Conservation (phyloP, 768 basidiomycete genomes). For the Phylloporus scabripes region DNA sequence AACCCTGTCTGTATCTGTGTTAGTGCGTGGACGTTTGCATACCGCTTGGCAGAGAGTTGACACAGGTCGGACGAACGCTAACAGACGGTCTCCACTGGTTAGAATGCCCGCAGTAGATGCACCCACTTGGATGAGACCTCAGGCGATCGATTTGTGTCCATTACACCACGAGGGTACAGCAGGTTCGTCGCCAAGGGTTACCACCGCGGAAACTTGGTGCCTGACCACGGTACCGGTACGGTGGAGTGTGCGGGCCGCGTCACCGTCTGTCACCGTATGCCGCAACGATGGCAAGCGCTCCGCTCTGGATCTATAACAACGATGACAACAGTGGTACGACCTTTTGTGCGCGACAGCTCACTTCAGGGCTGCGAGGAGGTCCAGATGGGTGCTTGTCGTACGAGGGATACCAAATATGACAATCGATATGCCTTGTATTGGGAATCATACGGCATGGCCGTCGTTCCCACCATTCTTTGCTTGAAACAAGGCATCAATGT, state of each 20-base stretch:
- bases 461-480: slow-evolving; percentile 11
- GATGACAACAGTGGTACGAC: not conserved
- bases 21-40: not conserved
- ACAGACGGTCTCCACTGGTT: not conserved
- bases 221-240: slow-evolving; percentile 18
- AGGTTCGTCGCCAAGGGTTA: slow-evolving; percentile 5
- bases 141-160: slow-evolving; percentile 4
- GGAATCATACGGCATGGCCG: slow-evolving; percentile 19
- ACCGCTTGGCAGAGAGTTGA: not conserved
- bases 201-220: slow-evolving; percentile 18
- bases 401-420: slow-evolving; percentile 15
- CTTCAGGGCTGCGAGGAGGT: slow-evolving; percentile 7
- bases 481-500: slow-evolving; percentile 3
- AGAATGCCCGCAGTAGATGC: not conserved
- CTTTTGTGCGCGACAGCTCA: slow-evolving; percentile 1
- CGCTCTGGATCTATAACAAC: not conserved
- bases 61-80: not conserved
- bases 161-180: slow-evolving; percentile 1
- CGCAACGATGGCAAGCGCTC: slow-evolving; percentile 16
- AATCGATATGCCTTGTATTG: slow-evolving; percentile 23
- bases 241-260: slow-evolving; percentile 20
- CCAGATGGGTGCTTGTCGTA: slow-evolving; percentile 14
- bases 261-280: not conserved
- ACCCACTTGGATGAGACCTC: slow-evolving; percentile 4
- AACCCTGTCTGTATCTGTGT: not conserved